Percentiles rank a stretch among this genome's conserved stretches.
Conservation (phyloP, 768 basidiomycete species). For the Lanmaoa rubissima region DNA sequence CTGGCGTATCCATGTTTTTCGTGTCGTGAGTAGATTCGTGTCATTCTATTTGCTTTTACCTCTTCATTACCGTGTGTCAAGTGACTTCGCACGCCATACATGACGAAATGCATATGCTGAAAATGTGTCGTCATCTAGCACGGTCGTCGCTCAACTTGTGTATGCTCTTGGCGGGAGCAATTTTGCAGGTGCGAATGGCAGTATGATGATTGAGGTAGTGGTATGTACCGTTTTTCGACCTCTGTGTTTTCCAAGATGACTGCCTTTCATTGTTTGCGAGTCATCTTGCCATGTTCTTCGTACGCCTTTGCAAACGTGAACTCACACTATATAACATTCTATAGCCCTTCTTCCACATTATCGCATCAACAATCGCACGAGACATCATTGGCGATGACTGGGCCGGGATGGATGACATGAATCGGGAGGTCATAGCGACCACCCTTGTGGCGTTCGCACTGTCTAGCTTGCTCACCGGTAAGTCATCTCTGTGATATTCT, state of each 20-base stretch:
- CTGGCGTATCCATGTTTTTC: constrained; percentile 96
- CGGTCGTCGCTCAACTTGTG: constrained; percentile 77
- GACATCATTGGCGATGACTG: constrained; percentile 44
- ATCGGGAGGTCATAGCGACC: constrained; percentile 79
- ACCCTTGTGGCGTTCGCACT: constrained; percentile 87
- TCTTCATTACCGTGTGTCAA: constrained; percentile 4
- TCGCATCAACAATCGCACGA: constrained; percentile 71
- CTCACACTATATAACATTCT: not conserved
- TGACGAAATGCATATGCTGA: not conserved
- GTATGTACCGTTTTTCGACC: constrained; percentile 42
- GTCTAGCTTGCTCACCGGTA: constrained; percentile 84
- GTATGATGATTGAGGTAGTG: constrained; percentile 99
- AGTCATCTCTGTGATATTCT: constrained; percentile 9
- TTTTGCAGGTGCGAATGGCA: constrained; percentile 88
- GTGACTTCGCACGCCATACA: not conserved
- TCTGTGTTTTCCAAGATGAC: not conserved
- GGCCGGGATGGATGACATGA: constrained; percentile 51
- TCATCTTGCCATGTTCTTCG: not conserved
- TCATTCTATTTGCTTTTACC: not conserved
- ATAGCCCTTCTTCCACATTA: constrained; percentile 93
- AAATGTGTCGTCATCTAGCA: constrained; percentile 36
- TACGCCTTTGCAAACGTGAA: not conserved
- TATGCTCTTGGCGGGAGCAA: constrained; percentile 86
- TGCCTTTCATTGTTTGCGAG: not conserved
- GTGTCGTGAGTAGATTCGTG: constrained; percentile 52